phyloP scores from a whole-genome alignment of 345 rosid genomes.

The Combretum micranthum region DNA sequence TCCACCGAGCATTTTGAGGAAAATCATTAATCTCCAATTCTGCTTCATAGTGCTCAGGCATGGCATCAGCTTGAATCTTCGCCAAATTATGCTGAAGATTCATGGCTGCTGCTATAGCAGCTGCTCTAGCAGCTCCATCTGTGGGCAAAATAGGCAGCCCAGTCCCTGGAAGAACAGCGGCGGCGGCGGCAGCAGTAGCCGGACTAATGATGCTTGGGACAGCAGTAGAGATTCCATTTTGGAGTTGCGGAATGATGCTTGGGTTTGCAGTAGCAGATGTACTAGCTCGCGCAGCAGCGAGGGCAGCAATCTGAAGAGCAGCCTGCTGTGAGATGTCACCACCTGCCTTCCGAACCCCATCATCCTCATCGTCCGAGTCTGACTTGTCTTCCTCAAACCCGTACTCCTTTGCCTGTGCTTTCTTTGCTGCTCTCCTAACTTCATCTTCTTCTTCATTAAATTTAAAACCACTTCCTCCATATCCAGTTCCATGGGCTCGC shows the following conservation, averaged over 20 bases:
- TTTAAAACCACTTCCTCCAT: slow-evolving; percentile 97
- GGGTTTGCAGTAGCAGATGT: slow-evolving; percentile 27
- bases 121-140: slow-evolving; percentile 81
- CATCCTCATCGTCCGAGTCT: slow-evolving; percentile 93
- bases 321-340: slow-evolving; percentile 76
- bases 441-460: slow-evolving; percentile 98
- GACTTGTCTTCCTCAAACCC: slow-evolving; percentile 97
- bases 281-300: slow-evolving; percentile 51
- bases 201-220: slow-evolving; percentile 32
- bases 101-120: slow-evolving; percentile 87
- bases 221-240: slow-evolving; percentile 32
- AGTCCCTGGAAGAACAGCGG: slow-evolving; percentile 25
- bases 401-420: slow-evolving; percentile 92
- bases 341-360: slow-evolving; percentile 82
- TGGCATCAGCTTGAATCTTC: slow-evolving; percentile 90
- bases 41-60: slow-evolving; percentile 97
- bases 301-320: slow-evolving; percentile 61
- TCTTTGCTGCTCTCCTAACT: slow-evolving; percentile 87
- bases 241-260: slow-evolving; percentile 28
- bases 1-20: slow-evolving; percentile 98
- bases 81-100: slow-evolving; percentile 84
- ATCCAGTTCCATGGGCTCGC: slow-evolving; percentile 96
- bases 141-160: slow-evolving; percentile 35
- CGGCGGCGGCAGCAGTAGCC: slow-evolving; percentile 26
- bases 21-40: slow-evolving; percentile 94